Conservation (phyloP, 2,329 filamentous ascomycete genomes). For the Fusarium foetens region DNA sequence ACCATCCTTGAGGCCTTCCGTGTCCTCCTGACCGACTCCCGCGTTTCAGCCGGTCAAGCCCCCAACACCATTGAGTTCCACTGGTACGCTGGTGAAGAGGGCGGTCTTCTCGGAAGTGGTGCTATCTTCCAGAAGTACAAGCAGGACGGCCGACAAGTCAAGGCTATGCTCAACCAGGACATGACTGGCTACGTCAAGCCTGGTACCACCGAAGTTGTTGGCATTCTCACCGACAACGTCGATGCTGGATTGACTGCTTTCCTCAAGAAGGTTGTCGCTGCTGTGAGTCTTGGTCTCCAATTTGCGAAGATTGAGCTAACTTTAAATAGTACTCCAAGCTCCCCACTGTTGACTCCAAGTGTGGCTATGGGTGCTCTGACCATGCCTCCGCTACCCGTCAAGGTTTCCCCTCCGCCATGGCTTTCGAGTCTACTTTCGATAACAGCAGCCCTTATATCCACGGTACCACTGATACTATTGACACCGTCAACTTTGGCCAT, state of each 20-base stretch:
- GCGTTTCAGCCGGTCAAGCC: slow-evolving; percentile 68
- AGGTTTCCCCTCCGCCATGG: slow-evolving; percentile 72
- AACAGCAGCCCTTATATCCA: slow-evolving; percentile 77
- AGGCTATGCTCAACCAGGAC: slow-evolving; percentile 57
- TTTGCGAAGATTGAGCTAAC: accelerated
- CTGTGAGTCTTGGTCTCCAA: slow-evolving; percentile 6
- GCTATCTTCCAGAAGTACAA: slow-evolving; percentile 55
- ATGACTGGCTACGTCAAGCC: slow-evolving; percentile 55
- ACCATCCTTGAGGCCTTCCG: slow-evolving; percentile 83
- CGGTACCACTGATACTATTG: slow-evolving; percentile 75
- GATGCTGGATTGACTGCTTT: slow-evolving; percentile 51
- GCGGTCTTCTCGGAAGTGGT: slow-evolving; percentile 79
- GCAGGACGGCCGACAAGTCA: slow-evolving; percentile 47
- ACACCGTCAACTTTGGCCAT: slow-evolving; percentile 73
- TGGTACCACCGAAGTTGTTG: slow-evolving; percentile 46
- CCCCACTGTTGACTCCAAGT: slow-evolving; percentile 59
- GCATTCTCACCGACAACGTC: slow-evolving; percentile 55
- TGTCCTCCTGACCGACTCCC: slow-evolving; percentile 72
- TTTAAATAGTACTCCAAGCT: slow-evolving; percentile 47
- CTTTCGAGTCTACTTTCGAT: slow-evolving; percentile 70
- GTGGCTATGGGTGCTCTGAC: slow-evolving; percentile 70
- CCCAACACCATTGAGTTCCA: slow-evolving; percentile 85
- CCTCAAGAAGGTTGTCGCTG: slow-evolving; percentile 51
- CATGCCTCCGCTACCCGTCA: slow-evolving; percentile 71
- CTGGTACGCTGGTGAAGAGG: slow-evolving; percentile 87